Percentiles rank a stretch among this genome's conserved stretches.
Evolutionary conservation across 441 rosid genomes (phyloP).

Genomic region (Manihot esculenta): DNA sequence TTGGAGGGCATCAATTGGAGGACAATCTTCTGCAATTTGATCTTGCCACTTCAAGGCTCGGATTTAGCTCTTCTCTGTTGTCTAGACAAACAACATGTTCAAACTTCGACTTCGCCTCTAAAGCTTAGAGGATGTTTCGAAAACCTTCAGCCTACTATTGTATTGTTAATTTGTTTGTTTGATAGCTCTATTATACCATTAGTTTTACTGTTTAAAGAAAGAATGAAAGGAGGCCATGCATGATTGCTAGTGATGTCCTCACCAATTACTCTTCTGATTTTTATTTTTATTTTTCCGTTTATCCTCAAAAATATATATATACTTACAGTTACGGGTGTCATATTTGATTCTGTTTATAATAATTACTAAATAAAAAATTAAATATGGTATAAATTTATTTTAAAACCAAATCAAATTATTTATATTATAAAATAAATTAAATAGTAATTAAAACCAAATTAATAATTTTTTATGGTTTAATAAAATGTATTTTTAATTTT

Average conservation of each 20-base stretch:
- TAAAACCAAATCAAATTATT: too few species aligned
- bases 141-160: neutral
- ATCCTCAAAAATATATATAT: too few species aligned
- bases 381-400: too few species aligned
- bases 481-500: too few species aligned
- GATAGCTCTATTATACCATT: too few species aligned
- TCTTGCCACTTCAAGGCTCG: slow-evolving; percentile 30
- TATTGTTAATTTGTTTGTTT: neutral
- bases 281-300: too few species aligned
- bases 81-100: slow-evolving; percentile 27
- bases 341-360: too few species aligned
- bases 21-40: slow-evolving; percentile 46
- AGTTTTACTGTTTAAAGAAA: neutral
- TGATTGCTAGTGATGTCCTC: neutral
- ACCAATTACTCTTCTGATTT: slow-evolving; percentile 24
- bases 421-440: too few species aligned
- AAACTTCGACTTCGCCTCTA: slow-evolving; percentile 30
- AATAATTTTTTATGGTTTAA: too few species aligned
- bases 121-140: neutral
- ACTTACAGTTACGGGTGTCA: too few species aligned
- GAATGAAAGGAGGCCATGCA: neutral
- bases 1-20: slow-evolving; percentile 41
- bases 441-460: too few species aligned
- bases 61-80: slow-evolving; percentile 39
- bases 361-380: too few species aligned